A percentile compares a stretch with the other conserved stretches of the same genome.
Evolutionary conservation across 805 yeast species (phyloP).

Genomic region (Ogataea siamensis): DNA sequence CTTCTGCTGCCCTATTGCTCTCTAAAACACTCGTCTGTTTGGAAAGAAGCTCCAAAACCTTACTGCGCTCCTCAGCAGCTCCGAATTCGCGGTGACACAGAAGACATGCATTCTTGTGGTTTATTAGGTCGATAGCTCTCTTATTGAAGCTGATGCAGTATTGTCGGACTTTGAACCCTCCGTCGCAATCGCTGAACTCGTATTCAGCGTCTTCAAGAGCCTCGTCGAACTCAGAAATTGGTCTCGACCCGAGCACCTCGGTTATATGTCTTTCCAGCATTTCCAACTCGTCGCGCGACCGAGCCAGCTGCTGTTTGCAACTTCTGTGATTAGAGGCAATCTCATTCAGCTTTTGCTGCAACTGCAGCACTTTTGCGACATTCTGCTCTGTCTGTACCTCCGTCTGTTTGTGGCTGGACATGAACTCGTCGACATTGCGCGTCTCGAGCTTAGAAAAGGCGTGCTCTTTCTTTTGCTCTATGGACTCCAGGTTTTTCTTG

Average conservation of each 20-base stretch:
- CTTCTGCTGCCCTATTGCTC: constrained; percentile 18
- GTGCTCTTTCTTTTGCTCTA: constrained; percentile 1
- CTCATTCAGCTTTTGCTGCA: neutral
- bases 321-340: neutral
- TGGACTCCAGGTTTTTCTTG: constrained; percentile 5
- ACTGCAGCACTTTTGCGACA: neutral
- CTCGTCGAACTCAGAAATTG: constrained; percentile 50
- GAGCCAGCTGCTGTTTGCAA: neutral
- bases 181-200: constrained; percentile 58
- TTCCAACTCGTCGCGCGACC: constrained; percentile 14
- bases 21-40: constrained; percentile 25
- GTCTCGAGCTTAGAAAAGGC: constrained; percentile 6
- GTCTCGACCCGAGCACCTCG: constrained; percentile 35
- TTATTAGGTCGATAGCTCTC: constrained; percentile 65
- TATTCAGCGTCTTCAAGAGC: constrained; percentile 56
- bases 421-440: constrained; percentile 1
- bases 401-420: neutral
- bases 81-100: constrained; percentile 71
- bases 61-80: constrained; percentile 27
- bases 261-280: constrained; percentile 14
- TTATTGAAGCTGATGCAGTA: constrained; percentile 69
- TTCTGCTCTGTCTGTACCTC: neutral
- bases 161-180: constrained; percentile 63
- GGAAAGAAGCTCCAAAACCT: constrained; percentile 25
- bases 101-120: constrained; percentile 56